phyloP scores from a whole-genome alignment of 2,329 filamentous ascomycete genomes.

The Alternaria rosae region DNA sequence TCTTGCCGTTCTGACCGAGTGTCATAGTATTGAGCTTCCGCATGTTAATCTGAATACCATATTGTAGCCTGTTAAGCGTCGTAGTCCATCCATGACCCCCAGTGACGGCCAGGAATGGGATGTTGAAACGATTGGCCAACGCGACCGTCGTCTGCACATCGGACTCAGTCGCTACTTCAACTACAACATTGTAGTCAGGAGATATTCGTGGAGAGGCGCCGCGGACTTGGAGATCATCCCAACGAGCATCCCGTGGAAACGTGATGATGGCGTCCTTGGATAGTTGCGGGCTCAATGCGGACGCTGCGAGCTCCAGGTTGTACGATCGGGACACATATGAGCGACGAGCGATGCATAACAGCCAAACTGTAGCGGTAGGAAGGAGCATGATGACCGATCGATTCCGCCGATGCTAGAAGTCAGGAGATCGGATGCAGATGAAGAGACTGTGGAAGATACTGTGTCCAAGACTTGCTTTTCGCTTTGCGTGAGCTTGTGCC shows the following conservation, averaged over 20 bases:
- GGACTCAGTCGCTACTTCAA: constrained; percentile 25
- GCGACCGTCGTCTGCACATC: constrained; percentile 24
- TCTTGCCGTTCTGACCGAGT: constrained; percentile 28
- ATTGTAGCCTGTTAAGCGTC: constrained; percentile 29
- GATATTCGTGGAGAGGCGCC: constrained; percentile 26
- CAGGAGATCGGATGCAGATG: too few relatives aligned
- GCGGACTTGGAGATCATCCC: constrained; percentile 23
- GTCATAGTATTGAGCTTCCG: constrained; percentile 35
- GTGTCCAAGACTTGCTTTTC: too few relatives aligned
- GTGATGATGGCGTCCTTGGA: constrained; percentile 19
- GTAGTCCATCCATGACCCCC: constrained; percentile 45
- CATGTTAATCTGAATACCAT: constrained; percentile 45
- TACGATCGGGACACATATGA: background rate
- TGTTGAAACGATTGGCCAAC: constrained; percentile 23
- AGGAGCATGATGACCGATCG: too few relatives aligned
- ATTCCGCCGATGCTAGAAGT: too few relatives aligned
- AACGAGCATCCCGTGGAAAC: constrained; percentile 21
- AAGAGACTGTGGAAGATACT: too few relatives aligned
- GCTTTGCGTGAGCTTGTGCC: too few relatives aligned
- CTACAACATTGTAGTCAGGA: constrained; percentile 22
- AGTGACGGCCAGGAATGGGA: constrained; percentile 49
- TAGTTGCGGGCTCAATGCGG: constrained; percentile 5
- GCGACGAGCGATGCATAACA: background rate
- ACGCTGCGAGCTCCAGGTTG: background rate
- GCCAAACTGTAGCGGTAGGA: background rate